Percentiles rank a stretch among this genome's conserved stretches.
These are phyloP conservation scores for Nemania sp. DNA, from an alignment of 2,329 filamentous ascomycete species.

Conservation along the genomic window DNA sequence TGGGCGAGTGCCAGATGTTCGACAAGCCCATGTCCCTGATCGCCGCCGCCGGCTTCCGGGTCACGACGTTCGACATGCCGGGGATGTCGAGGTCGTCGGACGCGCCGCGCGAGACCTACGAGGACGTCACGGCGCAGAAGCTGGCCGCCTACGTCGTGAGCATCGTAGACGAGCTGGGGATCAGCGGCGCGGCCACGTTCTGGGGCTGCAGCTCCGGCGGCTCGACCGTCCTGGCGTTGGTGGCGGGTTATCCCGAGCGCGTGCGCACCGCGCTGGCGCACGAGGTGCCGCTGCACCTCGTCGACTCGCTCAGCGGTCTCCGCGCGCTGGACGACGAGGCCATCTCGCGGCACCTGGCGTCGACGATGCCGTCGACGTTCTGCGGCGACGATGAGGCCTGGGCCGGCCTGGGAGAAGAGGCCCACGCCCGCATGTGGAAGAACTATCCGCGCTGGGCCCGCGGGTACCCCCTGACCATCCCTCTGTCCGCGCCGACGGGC, in stretches of 20 bases:
- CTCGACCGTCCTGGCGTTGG: constrained; percentile 21
- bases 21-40: constrained; percentile 21
- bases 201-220: constrained; percentile 29
- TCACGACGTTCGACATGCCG: constrained; percentile 30
- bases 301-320: constrained; percentile 11
- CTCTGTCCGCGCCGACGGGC: constrained; percentile 13
- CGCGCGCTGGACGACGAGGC: constrained; percentile 20
- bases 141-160: constrained; percentile 26
- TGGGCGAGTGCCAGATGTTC: constrained; percentile 30
- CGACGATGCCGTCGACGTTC: neutral
- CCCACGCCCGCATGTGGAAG: constrained; percentile 24
- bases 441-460: constrained; percentile 27
- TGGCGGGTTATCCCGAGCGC: constrained; percentile 23
- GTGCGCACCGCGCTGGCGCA: constrained; percentile 26
- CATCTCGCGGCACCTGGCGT: constrained; percentile 6
- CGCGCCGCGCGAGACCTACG: constrained; percentile 21
- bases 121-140: constrained; percentile 23
- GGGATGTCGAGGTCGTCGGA: constrained; percentile 24
- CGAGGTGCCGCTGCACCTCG: constrained; percentile 24
- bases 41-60: constrained; percentile 19
- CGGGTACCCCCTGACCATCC: constrained; percentile 24
- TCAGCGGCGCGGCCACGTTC: constrained; percentile 22
- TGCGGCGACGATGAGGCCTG: constrained; percentile 23
- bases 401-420: constrained; percentile 18
- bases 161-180: constrained; percentile 24